Evolutionary conservation across 2,329 filamentous ascomycete genomes (phyloP), one percentile per base, ranked within the genome.

Genomic region (Trichoderma sp.): DNA sequence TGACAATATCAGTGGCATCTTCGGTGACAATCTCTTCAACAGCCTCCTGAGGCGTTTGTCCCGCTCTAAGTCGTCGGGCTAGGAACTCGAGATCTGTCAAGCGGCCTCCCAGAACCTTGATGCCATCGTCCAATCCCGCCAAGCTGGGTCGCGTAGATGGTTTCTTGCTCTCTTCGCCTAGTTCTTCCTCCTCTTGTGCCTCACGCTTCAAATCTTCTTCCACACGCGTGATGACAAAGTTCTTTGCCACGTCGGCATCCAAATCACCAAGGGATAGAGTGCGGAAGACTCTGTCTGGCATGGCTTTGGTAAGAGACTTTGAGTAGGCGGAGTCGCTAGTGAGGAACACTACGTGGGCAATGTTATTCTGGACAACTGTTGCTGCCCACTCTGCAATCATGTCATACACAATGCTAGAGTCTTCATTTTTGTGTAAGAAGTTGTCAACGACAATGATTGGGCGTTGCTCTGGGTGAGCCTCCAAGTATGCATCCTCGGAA

Each of bases 81-180:
- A 99, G 89, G 78, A 96, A 97, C 79, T 98, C 95, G 23, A 99
- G 90, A 78, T 99, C 96, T 0, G 94, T 97, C n/a, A 99, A 87
- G 4, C 96, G 93, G 2, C 96, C 96, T 26, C 96, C 96, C 1
- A 99, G 87, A 0, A 91, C 88, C 32, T 90, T 88, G 74, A 98
- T 97, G 75, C 93, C 95, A 32, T 87, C 87, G 77, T 98, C 94
- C 2, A 99, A 87, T 73, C 95, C 93, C 1, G 81, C 80, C 7
- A 96, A 84, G 73, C 94, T 80, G 3, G 80, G 79, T 2, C 79
- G 76, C 17, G 72, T 69, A 62, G 73, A 57, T 62, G 68, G 65
- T 39, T 78, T 77, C 64, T 79, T 76, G 3, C 73, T 59, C 11
- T 75, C 72, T 3, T 77, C 74, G 11, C 78, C 77, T n/a, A 79